phyloP scores from a whole-genome alignment of 768 basidiomycete genomes.

The Phallus indusiatus region DNA sequence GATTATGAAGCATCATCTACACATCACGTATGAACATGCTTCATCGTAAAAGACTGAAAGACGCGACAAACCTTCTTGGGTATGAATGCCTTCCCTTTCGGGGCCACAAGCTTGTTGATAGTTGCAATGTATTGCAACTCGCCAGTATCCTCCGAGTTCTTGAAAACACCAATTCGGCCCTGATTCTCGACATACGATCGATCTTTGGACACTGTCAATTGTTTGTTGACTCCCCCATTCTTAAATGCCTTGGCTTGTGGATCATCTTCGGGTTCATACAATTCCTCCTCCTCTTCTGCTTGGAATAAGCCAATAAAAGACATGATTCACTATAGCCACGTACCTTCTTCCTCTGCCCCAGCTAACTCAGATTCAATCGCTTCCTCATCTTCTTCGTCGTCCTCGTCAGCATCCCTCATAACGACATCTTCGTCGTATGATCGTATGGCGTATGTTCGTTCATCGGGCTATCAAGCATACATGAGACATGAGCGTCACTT shows the following conservation, averaged over 20 bases:
- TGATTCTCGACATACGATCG: constrained; percentile 90
- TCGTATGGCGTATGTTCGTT: constrained; percentile 73
- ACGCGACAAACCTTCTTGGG: constrained; percentile 59
- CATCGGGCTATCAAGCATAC: constrained; percentile 48
- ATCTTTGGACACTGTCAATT: constrained; percentile 89
- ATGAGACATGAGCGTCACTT: neutral
- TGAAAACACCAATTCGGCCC: constrained; percentile 86
- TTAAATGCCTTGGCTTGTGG: constrained; percentile 36
- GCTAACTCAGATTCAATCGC: constrained; percentile 36
- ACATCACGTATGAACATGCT: constrained; percentile 1
- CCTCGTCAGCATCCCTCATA: constrained; percentile 70
- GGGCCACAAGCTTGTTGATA: constrained; percentile 72
- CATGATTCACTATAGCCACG: constrained; percentile 8
- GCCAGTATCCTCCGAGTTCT: constrained; percentile 48
- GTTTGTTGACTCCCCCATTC: constrained; percentile 76
- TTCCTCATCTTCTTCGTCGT: constrained; percentile 65
- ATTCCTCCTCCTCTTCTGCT: constrained; percentile 23
- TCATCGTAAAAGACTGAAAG: constrained; percentile 13
- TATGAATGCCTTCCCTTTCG: constrained; percentile 75
- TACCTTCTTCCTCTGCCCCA: constrained; percentile 48
- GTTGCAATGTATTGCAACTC: constrained; percentile 80
- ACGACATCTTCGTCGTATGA: constrained; percentile 74
- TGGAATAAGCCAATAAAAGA: neutral
- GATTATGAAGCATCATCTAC: constrained; percentile 93
- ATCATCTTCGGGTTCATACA: constrained; percentile 28